These are phyloP conservation scores for Odonthalia washingtoniensis DNA, from an alignment of 31 red algal species.

Conservation along the genomic window DNA sequence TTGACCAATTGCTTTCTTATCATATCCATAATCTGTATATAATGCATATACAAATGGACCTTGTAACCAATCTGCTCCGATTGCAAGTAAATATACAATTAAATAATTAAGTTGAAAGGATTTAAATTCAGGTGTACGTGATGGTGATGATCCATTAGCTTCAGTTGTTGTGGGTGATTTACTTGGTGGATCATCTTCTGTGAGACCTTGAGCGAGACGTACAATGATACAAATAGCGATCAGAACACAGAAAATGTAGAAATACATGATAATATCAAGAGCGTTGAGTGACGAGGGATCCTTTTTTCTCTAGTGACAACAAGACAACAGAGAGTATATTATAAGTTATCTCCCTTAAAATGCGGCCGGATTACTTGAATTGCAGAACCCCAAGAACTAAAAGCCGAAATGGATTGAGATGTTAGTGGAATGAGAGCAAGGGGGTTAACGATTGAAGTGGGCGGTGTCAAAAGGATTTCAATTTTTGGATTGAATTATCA, in stretches of 20 bases:
- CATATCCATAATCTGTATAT: slow-evolving; percentile 93
- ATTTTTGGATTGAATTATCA: too few relatives aligned
- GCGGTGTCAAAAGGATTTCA: too few relatives aligned
- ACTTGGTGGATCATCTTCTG: slow-evolving; percentile 18
- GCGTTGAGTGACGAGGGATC: not conserved
- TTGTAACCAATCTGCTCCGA: slow-evolving; percentile 95
- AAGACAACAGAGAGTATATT: too few relatives aligned
- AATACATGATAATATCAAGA: slow-evolving; percentile 41
- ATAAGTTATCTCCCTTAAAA: too few relatives aligned
- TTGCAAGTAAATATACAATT: slow-evolving; percentile 84
- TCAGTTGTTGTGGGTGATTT: slow-evolving; percentile 6
- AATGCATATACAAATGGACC: slow-evolving; percentile 98
- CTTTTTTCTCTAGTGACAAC: too few relatives aligned
- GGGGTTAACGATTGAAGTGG: too few relatives aligned
- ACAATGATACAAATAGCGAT: slow-evolving; percentile 44
- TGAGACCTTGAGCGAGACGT: slow-evolving; percentile 46
- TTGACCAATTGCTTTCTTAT: slow-evolving; percentile 84
- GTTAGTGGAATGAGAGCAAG: too few relatives aligned
- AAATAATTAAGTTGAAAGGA: slow-evolving; percentile 91
- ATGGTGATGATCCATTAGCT: not conserved
- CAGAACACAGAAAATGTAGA: slow-evolving; percentile 47
- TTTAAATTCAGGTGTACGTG: slow-evolving; percentile 61
- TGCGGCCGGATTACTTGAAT: too few relatives aligned
- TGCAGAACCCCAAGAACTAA: too few relatives aligned
- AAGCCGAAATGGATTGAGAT: too few relatives aligned